Base-by-base conservation (phyloP, 2,329 filamentous ascomycete species). In the Scedosporium dehoogii region DNA sequence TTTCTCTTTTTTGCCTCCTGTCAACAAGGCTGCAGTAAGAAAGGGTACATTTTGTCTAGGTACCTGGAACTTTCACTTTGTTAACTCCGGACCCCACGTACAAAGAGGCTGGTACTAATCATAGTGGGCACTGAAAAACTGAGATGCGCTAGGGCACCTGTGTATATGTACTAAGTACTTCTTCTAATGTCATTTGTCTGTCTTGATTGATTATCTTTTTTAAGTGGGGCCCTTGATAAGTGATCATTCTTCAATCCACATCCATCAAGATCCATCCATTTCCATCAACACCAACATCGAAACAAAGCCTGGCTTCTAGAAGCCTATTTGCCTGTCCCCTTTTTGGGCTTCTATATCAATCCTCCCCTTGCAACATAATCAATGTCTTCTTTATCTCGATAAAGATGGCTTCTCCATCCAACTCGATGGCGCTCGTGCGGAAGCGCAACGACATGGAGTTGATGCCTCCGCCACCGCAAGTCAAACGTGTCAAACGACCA, bases 401-500 rank as follows among this genome's bases (percentile, higher is more conserved):
- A 33, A 59, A 41, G 58, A 59, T 60, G 59, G 16, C 14, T 29
- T 44, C 59, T 23, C 59, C 59, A 27, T 25, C 48, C 4, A 51
- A 29, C 16, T 85, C 86, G 5, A 82, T 74, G 59, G 83, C 87
- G 64, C 81, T 94, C 64, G 78, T 86, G 61, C 83, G 83, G 62
- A 92, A 91, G 76, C 81, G 86, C 66, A 79, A 89, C 62, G 87
- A 91, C 63, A 82, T 78, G 27, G 85, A 89, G 62, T 78, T 78
- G 67, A 97, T 97, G 92, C 89, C 91, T 16, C 92, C 92, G 10
- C 92, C 93, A 5, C 91, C 92, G 3, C 82, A 86, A 0, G 80
- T 87, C 51, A 97, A 96, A 74, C 88, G 91, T 63, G 96, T 97
- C 70, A 97, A 97, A 75, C 85, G 94, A 60, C 94, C 94, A 0